phyloP scores from a whole-genome alignment of 305 asterid species.

The Euphrasia arctica region DNA sequence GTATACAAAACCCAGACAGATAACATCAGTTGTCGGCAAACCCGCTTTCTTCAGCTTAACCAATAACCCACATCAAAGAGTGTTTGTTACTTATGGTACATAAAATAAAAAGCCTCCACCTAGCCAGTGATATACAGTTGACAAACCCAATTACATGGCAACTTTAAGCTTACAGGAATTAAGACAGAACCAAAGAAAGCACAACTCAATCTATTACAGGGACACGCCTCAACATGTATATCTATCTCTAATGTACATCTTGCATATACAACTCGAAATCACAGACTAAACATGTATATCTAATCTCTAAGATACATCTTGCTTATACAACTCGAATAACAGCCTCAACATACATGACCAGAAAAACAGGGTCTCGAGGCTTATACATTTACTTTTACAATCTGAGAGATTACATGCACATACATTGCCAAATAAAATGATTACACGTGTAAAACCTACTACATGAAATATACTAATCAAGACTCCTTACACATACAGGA shows the following conservation, averaged over 20 bases:
- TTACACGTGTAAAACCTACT: conserved; percentile 34
- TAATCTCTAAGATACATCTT: not conserved
- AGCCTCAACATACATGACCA: conserved; percentile 22
- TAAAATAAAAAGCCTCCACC: not conserved
- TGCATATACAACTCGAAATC: conserved; percentile 11
- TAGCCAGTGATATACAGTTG: not conserved
- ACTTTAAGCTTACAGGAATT: conserved; percentile 14
- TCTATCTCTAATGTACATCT: not conserved
- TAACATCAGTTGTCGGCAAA: not conserved
- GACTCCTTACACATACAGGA: not conserved
- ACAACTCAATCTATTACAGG: conserved; percentile 14
- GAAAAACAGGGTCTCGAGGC: conserved; percentile 20
- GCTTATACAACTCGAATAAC: conserved; percentile 14
- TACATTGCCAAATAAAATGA: conserved; percentile 17
- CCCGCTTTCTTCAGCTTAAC: not conserved
- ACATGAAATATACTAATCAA: conserved; percentile 24
- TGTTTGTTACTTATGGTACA: not conserved
- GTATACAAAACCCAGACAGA: not conserved
- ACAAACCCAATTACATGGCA: conserved; percentile 15
- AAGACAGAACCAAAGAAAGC: conserved; percentile 7
- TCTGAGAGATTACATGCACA: conserved; percentile 21
- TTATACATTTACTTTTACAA: conserved; percentile 33
- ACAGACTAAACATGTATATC: conserved; percentile 8
- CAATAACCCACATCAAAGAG: conserved; percentile 5
- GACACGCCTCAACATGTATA: not conserved